phyloP scores from a whole-genome alignment of 371 early-diverging fungal genomes.

The Mucor piriformis region DNA sequence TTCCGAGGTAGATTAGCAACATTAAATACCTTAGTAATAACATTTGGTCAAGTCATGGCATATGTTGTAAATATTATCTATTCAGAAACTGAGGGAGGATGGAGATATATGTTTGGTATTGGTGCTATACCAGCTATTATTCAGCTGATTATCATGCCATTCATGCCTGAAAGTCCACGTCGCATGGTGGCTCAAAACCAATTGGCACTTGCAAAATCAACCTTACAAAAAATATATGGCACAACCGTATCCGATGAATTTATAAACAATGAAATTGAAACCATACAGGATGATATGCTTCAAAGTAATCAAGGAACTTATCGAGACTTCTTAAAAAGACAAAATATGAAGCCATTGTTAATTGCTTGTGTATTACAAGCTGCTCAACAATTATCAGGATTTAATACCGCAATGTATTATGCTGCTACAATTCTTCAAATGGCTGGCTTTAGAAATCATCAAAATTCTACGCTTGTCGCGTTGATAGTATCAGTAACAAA shows the following conservation, averaged over 20 bases:
- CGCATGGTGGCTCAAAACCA: conserved; percentile 52
- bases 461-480: conserved; percentile 60
- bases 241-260: conserved; percentile 43
- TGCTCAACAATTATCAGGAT: conserved; percentile 69
- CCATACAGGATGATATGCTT: conserved; percentile 47
- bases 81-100: conserved; percentile 46
- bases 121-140: conserved; percentile 36
- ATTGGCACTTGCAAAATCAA: conserved; percentile 41
- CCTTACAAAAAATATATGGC: conserved; percentile 58
- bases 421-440: conserved; percentile 67
- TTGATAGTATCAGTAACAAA: conserved; percentile 69
- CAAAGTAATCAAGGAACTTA: conserved; percentile 46
- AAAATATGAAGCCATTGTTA: conserved; percentile 55
- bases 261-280: conserved; percentile 50
- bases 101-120: conserved; percentile 64
- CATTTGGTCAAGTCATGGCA: conserved; percentile 58
- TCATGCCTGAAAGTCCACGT: conserved; percentile 61
- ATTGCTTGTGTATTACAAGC: conserved; percentile 63
- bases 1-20: conserved; percentile 56
- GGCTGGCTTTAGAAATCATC: conserved; percentile 61
- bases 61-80: conserved; percentile 53
- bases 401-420: conserved; percentile 75
- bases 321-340: conserved; percentile 48
- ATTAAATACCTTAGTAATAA: conserved; percentile 54
- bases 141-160: conserved; percentile 44